These are phyloP conservation scores for Colletotrichum magnum DNA, from an alignment of 2,329 filamentous ascomycete species.

Conservation along the genomic window DNA sequence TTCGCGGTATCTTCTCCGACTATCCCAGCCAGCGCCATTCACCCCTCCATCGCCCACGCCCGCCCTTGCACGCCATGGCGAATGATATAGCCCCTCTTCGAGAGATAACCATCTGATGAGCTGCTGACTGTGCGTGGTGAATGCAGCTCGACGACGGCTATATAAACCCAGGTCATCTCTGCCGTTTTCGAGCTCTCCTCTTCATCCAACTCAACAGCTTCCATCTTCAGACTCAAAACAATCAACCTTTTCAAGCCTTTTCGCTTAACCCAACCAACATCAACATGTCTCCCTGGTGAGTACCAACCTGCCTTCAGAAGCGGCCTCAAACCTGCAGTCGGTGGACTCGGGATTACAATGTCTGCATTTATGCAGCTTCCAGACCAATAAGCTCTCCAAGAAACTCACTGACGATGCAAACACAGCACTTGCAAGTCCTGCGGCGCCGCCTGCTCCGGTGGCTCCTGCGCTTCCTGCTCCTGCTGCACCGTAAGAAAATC, in stretches of 20 bases:
- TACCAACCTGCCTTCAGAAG: background rate
- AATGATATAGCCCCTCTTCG: constrained; percentile 29
- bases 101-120: constrained; percentile 31
- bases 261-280: constrained; percentile 30
- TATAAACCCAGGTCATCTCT: constrained; percentile 27
- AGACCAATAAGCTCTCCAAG: background rate
- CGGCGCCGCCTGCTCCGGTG: constrained; percentile 40
- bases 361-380: background rate
- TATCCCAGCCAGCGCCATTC: background rate
- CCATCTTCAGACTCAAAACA: constrained; percentile 6
- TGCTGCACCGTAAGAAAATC: constrained; percentile 40
- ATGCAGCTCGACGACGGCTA: constrained; percentile 14
- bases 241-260: constrained; percentile 28
- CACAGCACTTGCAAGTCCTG: constrained; percentile 42
- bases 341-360: background rate
- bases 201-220: constrained; percentile 35
- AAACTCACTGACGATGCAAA: background rate
- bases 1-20: constrained; percentile 27
- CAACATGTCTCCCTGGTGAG: constrained; percentile 42
- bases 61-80: constrained; percentile 26
- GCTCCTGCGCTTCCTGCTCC: constrained; percentile 39
- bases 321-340: background rate
- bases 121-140: constrained; percentile 34
- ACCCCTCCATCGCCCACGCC: constrained; percentile 12
- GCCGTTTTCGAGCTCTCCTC: background rate